Percentiles rank a stretch among this genome's conserved stretches.
These are phyloP conservation scores for Beauveria varroae DNA, from an alignment of 2,329 filamentous ascomycete genomes.

Conservation along the genomic window DNA sequence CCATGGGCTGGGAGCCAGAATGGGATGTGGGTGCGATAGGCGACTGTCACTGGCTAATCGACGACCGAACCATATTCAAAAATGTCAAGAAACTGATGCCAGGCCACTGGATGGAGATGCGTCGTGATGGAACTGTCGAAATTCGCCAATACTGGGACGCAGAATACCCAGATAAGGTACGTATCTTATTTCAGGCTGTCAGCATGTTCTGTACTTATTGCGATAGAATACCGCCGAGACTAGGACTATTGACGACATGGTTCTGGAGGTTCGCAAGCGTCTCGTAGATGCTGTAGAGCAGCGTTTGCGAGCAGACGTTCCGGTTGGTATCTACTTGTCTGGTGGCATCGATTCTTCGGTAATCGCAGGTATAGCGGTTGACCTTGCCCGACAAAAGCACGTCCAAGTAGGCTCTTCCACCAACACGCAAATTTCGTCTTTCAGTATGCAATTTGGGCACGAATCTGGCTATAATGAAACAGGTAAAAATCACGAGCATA, in stretches of 20 bases:
- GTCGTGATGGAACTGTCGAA: constrained; percentile 27
- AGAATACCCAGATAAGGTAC: constrained; percentile 43
- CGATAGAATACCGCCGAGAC: background rate
- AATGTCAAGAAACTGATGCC: constrained; percentile 37
- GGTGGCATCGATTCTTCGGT: constrained; percentile 52
- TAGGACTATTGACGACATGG: constrained; percentile 37
- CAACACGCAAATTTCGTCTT: background rate
- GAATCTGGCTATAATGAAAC: background rate
- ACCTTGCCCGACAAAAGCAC: constrained; percentile 40
- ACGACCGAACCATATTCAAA: constrained; percentile 41
- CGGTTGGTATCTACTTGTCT: constrained; percentile 48
- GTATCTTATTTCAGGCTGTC: background rate
- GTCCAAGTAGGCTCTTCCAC: constrained; percentile 17
- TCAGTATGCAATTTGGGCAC: background rate
- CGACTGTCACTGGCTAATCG: constrained; percentile 35
- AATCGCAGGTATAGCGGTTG: constrained; percentile 47
- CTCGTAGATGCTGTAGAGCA: constrained; percentile 44
- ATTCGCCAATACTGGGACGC: constrained; percentile 45
- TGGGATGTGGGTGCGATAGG: constrained; percentile 43
- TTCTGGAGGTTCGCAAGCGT: constrained; percentile 38
- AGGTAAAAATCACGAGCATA: background rate
- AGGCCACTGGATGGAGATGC: constrained; percentile 34
- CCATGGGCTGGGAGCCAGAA: constrained; percentile 42
- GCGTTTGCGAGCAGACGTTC: constrained; percentile 50
- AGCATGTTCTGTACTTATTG: background rate